Conservation (phyloP, 129 eudicot species). For the Erigeron canadensis region DNA sequence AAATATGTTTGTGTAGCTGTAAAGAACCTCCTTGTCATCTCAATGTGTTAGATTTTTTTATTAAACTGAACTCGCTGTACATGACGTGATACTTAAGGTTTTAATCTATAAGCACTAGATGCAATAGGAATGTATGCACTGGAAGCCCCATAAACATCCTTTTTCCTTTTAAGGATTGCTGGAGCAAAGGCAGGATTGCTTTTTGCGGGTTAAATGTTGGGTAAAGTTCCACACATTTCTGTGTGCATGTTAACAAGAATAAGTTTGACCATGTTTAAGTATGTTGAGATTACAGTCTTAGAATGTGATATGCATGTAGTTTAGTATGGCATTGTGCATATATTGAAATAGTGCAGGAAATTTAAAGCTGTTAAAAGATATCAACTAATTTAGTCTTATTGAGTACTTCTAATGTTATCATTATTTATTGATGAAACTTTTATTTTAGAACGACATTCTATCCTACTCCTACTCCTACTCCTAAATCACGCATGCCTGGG, state of each 20-base stretch:
- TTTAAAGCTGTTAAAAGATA: neutral
- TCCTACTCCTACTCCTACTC: too few relatives aligned
- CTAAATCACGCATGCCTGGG: too few relatives aligned
- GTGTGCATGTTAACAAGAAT: slow-evolving; percentile 13
- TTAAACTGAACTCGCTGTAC: neutral
- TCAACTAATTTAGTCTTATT: neutral
- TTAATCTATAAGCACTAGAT: neutral
- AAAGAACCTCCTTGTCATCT: neutral
- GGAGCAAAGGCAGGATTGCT: neutral
- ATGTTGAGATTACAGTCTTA: neutral
- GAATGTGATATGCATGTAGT: slow-evolving; percentile 13
- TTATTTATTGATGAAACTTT: neutral
- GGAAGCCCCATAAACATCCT: neutral
- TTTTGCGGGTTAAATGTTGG: neutral
- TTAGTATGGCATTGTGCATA: neutral
- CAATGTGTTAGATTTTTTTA: neutral
- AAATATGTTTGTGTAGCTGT: slow-evolving; percentile 7
- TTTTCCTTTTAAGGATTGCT: slow-evolving; percentile 1
- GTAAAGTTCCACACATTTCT: neutral
- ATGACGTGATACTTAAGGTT: neutral
- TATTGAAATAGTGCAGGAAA: slow-evolving; percentile 12
- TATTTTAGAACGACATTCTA: too few relatives aligned
- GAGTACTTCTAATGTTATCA: neutral
- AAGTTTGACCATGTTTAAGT: slow-evolving; percentile 4
- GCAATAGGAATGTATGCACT: neutral